Conservation (phyloP, 192 early-diverging fungal genomes). For the Coemansia sp. region DNA sequence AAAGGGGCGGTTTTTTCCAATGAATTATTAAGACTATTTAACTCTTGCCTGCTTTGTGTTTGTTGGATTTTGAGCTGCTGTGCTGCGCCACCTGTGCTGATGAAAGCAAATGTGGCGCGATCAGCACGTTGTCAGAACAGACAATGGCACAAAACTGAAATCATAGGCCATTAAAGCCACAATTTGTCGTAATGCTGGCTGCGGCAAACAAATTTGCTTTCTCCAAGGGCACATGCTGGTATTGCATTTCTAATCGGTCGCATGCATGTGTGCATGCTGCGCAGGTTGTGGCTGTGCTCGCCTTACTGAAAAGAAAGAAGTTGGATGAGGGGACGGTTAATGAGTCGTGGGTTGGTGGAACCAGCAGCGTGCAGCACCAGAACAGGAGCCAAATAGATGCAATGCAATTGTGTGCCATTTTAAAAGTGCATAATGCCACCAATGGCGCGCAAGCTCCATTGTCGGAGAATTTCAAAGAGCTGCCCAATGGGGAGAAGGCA, state of each 20-base stretch:
- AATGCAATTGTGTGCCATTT: not conserved
- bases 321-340: not conserved
- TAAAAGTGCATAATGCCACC: not conserved
- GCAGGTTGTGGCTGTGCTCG: not conserved
- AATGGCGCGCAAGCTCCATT: not conserved
- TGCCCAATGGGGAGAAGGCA: not conserved
- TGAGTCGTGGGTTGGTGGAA: not conserved
- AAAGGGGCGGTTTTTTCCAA: not conserved
- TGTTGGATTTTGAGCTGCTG: not conserved
- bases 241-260: not conserved
- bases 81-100: conserved; percentile 4
- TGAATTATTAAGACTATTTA: not conserved
- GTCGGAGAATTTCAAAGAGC: not conserved
- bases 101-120: not conserved
- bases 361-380: not conserved
- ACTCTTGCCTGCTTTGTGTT: not conserved
- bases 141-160: not conserved
- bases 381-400: not conserved
- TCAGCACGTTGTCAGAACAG: not conserved
- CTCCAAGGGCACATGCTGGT: not conserved
- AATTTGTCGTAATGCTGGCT: not conserved
- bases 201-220: not conserved
- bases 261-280: not conserved
- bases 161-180: not conserved
- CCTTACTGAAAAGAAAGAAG: not conserved